Conservation (phyloP, 805 yeast genomes). For the Ogataea nonfermentans region DNA sequence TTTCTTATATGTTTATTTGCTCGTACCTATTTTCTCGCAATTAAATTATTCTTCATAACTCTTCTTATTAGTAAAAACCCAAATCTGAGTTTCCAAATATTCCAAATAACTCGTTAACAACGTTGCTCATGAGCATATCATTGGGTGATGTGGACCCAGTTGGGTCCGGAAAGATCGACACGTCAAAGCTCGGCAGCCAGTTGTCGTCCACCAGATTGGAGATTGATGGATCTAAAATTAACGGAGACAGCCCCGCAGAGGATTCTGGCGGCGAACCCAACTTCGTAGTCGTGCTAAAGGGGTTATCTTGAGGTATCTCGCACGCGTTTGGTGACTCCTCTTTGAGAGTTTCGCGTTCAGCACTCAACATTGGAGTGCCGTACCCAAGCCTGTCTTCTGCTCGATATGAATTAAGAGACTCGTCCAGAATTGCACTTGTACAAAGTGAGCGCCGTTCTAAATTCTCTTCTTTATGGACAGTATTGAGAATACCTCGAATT, state of each 20-base stretch:
- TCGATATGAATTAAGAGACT: slow-evolving; percentile 8
- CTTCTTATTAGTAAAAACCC: slow-evolving; percentile 6
- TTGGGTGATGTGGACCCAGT: slow-evolving; percentile 6
- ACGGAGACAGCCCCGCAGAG: not conserved
- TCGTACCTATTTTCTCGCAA: slow-evolving; percentile 1
- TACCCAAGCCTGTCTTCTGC: slow-evolving; percentile 5
- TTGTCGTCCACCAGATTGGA: slow-evolving; percentile 22
- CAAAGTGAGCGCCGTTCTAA: slow-evolving; percentile 1
- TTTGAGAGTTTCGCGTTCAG: slow-evolving; percentile 11
- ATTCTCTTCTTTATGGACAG: slow-evolving; percentile 12
- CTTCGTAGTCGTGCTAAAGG: too few species aligned
- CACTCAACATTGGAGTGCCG: slow-evolving; percentile 13
- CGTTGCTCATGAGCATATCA: slow-evolving; percentile 3
- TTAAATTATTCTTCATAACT: too few species aligned
- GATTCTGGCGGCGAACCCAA: not conserved
- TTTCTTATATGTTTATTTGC: not conserved
- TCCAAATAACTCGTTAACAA: slow-evolving; percentile 19
- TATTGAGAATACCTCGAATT: slow-evolving; percentile 21
- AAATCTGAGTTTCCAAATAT: slow-evolving; percentile 15
- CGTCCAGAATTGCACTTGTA: slow-evolving; percentile 12
- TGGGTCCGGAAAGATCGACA: slow-evolving; percentile 12
- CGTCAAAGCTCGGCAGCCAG: slow-evolving; percentile 26
- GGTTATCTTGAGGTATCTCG: too few species aligned
- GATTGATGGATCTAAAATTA: slow-evolving; percentile 4
- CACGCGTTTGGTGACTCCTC: not conserved